Evolutionary conservation across 2,329 filamentous ascomycete genomes (phyloP), one percentile per base, ranked within the genome.

Genomic region (Alternaria ethzedia): DNA sequence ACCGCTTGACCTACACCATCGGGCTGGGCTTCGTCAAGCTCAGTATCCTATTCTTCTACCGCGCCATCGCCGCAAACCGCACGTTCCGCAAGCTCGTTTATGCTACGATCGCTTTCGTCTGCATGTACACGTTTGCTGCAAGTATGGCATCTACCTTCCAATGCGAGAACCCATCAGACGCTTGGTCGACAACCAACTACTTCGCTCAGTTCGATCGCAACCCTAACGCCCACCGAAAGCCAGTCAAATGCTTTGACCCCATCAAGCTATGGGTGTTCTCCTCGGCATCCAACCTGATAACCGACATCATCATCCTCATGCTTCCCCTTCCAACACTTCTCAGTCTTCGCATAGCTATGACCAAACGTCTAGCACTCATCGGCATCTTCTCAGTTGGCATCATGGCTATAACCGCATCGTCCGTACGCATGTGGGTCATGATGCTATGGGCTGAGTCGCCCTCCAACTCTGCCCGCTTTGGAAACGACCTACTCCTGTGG

Each of bases 301-400:
- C 78, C 58, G 82, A 84, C 59, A 71, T 82, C 10, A 64, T 82
- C 17, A 82, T 85, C 58, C 78, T 84, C 6, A 61, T 82, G 6
- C 69, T 84, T 3, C 83, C 83, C 0, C 80, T 85, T 15, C 82
- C 83, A 0, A 78, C 84, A 49, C 77, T 85, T 26, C 74, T 81
- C 0, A 78, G 78, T 3, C 79, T 87, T 4, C 79, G 84, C 59
- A 84, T 87, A 7, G 83, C 85, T 0, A 73, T 71, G 5, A 79
- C 79, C 4, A 84, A 86, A 59, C 86, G 87, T 57, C 72, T 85
- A 13, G 86, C 85, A 0, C 80, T 90, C n/a, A 69, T 79, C 9
- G 75, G 72, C 11, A 77, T 79, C 51, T 79, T 80, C 65, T 73
- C 72, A 3, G 68, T 79, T 15, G 77, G 78, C 25, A 68, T 79